Base-by-base conservation (phyloP, 2,329 filamentous ascomycete species). In the Lachnellula subtilissima region DNA sequence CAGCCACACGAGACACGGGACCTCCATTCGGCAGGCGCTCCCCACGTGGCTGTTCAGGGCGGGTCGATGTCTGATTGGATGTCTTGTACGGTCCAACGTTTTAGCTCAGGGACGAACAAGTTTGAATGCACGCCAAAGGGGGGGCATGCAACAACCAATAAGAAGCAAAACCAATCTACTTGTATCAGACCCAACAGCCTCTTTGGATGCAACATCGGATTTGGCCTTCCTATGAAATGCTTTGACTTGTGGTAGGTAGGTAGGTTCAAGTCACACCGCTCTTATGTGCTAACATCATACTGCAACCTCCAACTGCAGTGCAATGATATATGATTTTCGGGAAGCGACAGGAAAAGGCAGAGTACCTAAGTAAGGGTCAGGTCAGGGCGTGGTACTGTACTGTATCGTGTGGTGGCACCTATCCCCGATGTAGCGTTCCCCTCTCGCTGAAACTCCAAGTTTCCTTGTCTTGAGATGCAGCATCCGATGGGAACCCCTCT, bases 111-210 rank as follows among this genome's bases (percentile, higher is more conserved):
- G 23, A 56, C 53, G 40, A 25, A 43, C 9, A 28, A 28, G 15
- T 40, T 36, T 49, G 14, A 9, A 48, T 58, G 52, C 56, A 58
- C 39, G 56, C 25, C 53, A 52, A 58, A 58, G 36, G 56, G 56
- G 56, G 19, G 19, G 19, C 19, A 19, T 19, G 19, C 19, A 19
- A 19, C 19, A 19, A 19, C 19, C 42, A 53, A 17, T 14, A 1
- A 12, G 5, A 23, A 9, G 37, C 37, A 17, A 3, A 14, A 3
- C 4, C n/a, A 17, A 25, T 15, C 37, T 15, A 40, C 37, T 11
- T 9, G 14, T 15, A 7, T 3, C 37, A 15, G 17, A 8, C 3
- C n/a, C 37, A 17, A 40, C 37, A 40, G 37, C 42, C 19, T 45
- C 42, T 23, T 45, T 23, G 17, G 17, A 15, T 45, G 42, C 19